Conservation (phyloP, 108 stramenopile genomes). For the Conticribra weissflogii region DNA sequence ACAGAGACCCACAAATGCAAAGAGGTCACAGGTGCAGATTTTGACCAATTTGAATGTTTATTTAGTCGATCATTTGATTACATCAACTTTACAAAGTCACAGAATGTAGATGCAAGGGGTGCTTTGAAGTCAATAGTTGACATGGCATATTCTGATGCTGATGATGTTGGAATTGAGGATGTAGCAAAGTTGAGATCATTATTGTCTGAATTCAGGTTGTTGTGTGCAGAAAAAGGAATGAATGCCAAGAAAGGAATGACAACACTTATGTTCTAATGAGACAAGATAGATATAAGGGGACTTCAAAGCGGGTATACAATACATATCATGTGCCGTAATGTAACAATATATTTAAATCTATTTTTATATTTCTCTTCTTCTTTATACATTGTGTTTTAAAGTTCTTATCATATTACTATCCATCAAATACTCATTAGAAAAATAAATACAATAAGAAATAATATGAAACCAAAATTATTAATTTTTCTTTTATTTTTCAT, state of each 20-base stretch:
- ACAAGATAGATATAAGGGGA: background rate
- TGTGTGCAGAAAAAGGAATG: background rate
- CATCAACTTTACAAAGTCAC: background rate
- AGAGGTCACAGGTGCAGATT: too few species aligned
- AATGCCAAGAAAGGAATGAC: background rate
- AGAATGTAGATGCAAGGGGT: background rate
- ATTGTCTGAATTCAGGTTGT: background rate
- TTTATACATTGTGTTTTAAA: too few species aligned
- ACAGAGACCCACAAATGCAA: too few species aligned
- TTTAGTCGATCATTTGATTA: background rate
- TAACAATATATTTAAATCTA: too few species aligned
- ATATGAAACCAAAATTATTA: too few species aligned
- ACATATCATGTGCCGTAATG: constrained; percentile 1
- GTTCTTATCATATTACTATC: too few species aligned
- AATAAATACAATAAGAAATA: too few species aligned
- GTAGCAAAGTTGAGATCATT: background rate
- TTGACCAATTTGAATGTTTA: background rate
- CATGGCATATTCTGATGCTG: background rate
- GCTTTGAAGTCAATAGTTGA: background rate
- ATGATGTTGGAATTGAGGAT: background rate
- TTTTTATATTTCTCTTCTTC: too few species aligned
- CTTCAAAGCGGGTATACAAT: background rate
- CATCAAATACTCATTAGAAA: too few species aligned
- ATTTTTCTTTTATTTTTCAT: too few species aligned
- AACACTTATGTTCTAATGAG: background rate